A percentile compares a stretch with the other conserved stretches of the same genome.
Conservation (phyloP, 2,329 filamentous ascomycete species). For the Penicillium sp. region DNA sequence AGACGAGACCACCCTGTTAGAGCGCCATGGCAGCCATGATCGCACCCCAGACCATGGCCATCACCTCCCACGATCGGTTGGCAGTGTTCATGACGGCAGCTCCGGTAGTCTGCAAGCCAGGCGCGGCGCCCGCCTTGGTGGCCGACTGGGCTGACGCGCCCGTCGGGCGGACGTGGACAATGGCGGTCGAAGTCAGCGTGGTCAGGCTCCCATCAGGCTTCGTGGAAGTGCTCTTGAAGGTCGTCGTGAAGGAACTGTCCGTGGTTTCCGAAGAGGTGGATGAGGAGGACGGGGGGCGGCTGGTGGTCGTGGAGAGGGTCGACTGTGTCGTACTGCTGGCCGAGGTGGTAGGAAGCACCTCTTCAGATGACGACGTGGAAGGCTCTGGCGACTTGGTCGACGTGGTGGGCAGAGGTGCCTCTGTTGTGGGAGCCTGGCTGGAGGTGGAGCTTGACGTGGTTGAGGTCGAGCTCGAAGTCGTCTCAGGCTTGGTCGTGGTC, state of each 20-base stretch:
- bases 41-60: conserved; percentile 39
- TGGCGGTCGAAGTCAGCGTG: conserved; percentile 42
- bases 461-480: conserved; percentile 6
- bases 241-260: conserved; percentile 33
- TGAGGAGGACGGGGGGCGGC: conserved; percentile 7
- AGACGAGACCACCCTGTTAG: conserved; percentile 13
- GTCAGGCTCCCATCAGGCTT: conserved; percentile 36
- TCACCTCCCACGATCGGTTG: conserved; percentile 30
- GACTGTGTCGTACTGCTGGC: conserved; percentile 13
- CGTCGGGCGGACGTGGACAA: conserved; percentile 34
- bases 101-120: conserved; percentile 37
- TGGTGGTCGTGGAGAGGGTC: conserved; percentile 15
- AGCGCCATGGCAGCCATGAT: conserved; percentile 36
- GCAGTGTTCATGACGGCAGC: conserved; percentile 24
- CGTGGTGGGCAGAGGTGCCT: not conserved
- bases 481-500: conserved; percentile 17
- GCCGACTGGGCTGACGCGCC: conserved; percentile 18
- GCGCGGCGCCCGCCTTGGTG: conserved; percentile 17
- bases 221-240: conserved; percentile 38
- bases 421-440: conserved; percentile 3
- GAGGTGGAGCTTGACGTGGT: conserved; percentile 6
- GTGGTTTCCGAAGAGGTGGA: conserved; percentile 20
- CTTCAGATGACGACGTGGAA: not conserved
- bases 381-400: not conserved
- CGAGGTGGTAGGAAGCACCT: conserved; percentile 3